Conservation (phyloP, 1,284 basidiomycete species). For the Anthracocystis panici-leucophaei region DNA sequence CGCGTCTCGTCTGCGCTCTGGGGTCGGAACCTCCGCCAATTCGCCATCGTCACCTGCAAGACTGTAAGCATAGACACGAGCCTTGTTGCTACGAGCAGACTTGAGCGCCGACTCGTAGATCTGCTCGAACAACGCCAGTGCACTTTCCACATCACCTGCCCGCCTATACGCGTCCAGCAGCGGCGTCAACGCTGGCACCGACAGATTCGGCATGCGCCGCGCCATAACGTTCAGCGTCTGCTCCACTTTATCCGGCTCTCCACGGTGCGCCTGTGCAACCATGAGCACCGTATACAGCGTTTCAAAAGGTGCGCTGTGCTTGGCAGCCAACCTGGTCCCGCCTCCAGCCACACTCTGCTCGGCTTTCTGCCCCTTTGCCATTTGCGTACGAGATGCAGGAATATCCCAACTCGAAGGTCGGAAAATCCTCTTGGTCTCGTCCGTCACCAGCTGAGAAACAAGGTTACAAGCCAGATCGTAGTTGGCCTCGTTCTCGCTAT, state of each 20-base stretch:
- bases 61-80: conserved; percentile 41
- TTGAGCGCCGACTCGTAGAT: conserved; percentile 75
- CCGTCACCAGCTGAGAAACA: conserved; percentile 40
- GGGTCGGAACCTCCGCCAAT: neutral
- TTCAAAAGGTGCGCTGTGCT: conserved; percentile 43
- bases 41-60: conserved; percentile 4
- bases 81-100: conserved; percentile 34
- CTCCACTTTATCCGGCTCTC: conserved; percentile 75
- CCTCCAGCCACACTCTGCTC: neutral
- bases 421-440: conserved; percentile 30
- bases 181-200: conserved; percentile 76
- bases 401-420: conserved; percentile 17
- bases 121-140: conserved; percentile 78
- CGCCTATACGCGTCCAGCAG: conserved; percentile 83
- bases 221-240: conserved; percentile 75
- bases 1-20: conserved; percentile 25
- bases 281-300: conserved; percentile 78
- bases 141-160: conserved; percentile 75
- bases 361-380: conserved; percentile 5
- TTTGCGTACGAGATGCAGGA: neutral
- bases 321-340: conserved; percentile 10
- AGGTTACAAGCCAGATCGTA: conserved; percentile 54
- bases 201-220: conserved; percentile 73
- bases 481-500: conserved; percentile 51
- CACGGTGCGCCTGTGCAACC: conserved; percentile 73